Evolutionary conservation across 177 flowering plant species (phyloP).

Genomic region (Telopea speciosissima): DNA sequence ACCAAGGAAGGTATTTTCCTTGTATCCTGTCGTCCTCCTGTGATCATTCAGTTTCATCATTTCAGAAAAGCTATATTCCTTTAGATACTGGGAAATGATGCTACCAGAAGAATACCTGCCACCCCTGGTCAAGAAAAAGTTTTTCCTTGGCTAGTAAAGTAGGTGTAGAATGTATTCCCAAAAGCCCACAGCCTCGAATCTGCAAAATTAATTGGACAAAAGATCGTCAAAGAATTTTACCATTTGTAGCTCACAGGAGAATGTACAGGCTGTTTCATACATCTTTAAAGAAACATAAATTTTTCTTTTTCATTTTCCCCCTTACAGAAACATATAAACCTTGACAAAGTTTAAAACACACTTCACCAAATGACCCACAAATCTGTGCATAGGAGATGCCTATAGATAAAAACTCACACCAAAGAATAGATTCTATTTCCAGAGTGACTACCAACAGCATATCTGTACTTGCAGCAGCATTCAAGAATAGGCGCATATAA

Average conservation of each 20-base stretch:
- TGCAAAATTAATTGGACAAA: constrained; percentile 22
- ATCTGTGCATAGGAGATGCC: background rate
- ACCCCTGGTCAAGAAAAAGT: constrained; percentile 84
- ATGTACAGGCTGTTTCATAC: background rate
- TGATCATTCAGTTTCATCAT: background rate
- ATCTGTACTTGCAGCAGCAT: background rate
- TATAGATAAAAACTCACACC: background rate
- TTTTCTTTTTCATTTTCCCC: background rate
- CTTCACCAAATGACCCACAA: background rate
- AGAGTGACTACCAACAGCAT: background rate
- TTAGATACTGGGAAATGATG: background rate
- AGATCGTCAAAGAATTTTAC: background rate
- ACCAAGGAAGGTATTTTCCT: too few relatives aligned
- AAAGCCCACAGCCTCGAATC: constrained; percentile 90
- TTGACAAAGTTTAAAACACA: background rate
- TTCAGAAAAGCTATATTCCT: background rate
- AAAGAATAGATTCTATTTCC: background rate
- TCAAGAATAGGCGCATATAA: background rate
- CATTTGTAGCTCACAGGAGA: background rate
- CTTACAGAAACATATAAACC: background rate
- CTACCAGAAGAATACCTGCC: constrained; percentile 64
- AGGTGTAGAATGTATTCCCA: constrained; percentile 82
- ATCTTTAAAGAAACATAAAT: too few relatives aligned
- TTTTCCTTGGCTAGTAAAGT: constrained; percentile 81
- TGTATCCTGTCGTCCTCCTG: too few relatives aligned